These are phyloP conservation scores for Sphenostylis stenocarpa DNA, from an alignment of 306 rosid genomes.

Conservation along the genomic window DNA sequence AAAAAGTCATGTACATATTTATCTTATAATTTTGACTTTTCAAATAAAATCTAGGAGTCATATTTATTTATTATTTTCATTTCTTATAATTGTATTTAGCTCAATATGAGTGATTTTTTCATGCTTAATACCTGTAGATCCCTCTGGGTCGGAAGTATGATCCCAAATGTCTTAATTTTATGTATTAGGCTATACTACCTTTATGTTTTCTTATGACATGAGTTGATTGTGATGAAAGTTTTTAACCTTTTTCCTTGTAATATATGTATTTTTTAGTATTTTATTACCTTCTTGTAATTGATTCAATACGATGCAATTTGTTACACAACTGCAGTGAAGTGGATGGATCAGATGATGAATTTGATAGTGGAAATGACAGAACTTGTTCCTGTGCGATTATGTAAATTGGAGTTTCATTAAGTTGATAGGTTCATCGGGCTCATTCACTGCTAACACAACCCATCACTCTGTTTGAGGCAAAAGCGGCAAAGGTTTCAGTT, in stretches of 20 bases:
- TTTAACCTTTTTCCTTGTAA: neutral
- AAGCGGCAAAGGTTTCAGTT: constrained; percentile 40
- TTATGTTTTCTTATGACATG: neutral
- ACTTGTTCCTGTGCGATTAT: constrained; percentile 75
- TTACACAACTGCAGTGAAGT: constrained; percentile 67
- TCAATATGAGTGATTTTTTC: neutral
- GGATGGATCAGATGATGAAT: constrained; percentile 83
- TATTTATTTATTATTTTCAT: neutral
- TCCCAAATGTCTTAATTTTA: neutral
- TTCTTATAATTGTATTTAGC: neutral
- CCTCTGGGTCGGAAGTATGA: neutral
- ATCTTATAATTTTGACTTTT: neutral
- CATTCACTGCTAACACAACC: constrained; percentile 39
- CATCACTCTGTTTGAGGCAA: constrained; percentile 40
- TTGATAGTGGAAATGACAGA: constrained; percentile 74
- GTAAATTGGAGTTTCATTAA: constrained; percentile 55
- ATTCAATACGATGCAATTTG: constrained; percentile 40
- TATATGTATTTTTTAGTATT: neutral
- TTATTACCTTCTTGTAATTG: constrained; percentile 15
- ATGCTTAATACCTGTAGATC: neutral
- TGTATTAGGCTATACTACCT: neutral
- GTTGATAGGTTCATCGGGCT: constrained; percentile 36
- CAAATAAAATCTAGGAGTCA: neutral
- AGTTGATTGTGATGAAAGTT: constrained; percentile 19
- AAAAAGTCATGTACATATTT: neutral